Conservation (phyloP, 176 grass and related monocot species). For the Phoenix roebelenii region DNA sequence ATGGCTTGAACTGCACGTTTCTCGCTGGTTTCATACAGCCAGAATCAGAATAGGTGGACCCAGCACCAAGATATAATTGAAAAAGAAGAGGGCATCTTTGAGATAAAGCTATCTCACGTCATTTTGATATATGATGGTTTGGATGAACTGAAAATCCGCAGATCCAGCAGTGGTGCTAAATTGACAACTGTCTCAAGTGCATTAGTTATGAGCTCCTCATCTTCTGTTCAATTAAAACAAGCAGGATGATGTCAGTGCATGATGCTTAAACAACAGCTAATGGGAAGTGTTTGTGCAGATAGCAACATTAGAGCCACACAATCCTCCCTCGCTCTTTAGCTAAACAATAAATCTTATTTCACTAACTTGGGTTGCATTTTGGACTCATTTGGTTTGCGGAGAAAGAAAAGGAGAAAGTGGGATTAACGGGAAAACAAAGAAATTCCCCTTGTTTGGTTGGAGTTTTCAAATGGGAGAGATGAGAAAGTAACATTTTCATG, state of each 20-base stretch:
- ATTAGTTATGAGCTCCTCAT: conserved; percentile 97
- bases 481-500: no score
- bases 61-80: conserved; percentile 11
- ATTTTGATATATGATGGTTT: conserved; percentile 90
- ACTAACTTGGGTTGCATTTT: no score
- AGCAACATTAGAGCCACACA: no score
- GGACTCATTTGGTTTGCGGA: no score
- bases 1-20: conserved; percentile 86
- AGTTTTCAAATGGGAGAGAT: no score
- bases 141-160: conserved; percentile 89
- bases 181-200: conserved; percentile 95
- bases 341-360: no score
- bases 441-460: no score
- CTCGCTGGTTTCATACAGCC: conserved; percentile 43
- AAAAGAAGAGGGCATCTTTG: conserved; percentile 3
- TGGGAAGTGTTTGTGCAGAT: neutral
- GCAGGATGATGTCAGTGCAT: conserved; percentile 4
- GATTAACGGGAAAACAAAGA: no score
- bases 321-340: no score
- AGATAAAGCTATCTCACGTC: conserved; percentile 41
- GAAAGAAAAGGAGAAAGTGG: no score
- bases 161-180: conserved; percentile 90
- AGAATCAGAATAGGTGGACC: conserved; percentile 1
- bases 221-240: conserved; percentile 56
- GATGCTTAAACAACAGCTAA: neutral